Base-by-base conservation (phyloP, 2,329 filamentous ascomycete species). In the Colletotrichum sp. region DNA sequence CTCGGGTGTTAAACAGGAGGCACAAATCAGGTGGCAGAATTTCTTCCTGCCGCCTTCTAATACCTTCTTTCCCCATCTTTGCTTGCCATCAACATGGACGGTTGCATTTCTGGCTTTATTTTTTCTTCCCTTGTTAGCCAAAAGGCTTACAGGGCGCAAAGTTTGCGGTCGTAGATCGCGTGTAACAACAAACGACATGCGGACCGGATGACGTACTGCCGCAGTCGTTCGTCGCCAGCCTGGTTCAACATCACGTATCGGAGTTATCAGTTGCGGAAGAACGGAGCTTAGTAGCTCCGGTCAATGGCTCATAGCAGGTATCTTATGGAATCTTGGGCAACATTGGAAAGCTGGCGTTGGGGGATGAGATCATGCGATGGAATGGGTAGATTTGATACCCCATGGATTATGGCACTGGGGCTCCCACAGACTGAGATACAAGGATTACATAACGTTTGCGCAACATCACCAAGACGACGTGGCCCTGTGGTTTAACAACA, bases 151-250 rank as follows among this genome's bases (percentile, higher is more conserved):
- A 24, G 65, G 36, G 24, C 65, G 63, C 73, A 73, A 68, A 72
- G 73, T 76, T 60, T 76, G 73, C 69, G 69, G 71, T 69, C 30
- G 7, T 15, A 28, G 69, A 76, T 76, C 73, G 73, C 69, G 55
- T 72, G 69, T 76, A 72, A 49, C 7, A 75, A 72, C 55, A 52
- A 65, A 44, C 59, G 59, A 57, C 36, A 24, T 26, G 8, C 9
- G n/a, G 16, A 24, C 10, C 55, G 15, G 24, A 34, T 32, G 57
- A 39, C 12, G 18, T 12, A 26, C 13, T n/a, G 21, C 30, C 21
- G 60, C n/a, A n/a, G 12, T 26, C 21, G 49, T 68, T 65, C 24
- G 16, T 65, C 28, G 18, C 16, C 59, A 36, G 34, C 32, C 18
- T 55, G 21, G 28, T 30, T 32, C 24, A 30, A 18, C 30, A 12